Evolutionary conservation across 495 filamentous ascomycete genomes (phyloP).

Genomic region (Daldinia bambusicola): DNA sequence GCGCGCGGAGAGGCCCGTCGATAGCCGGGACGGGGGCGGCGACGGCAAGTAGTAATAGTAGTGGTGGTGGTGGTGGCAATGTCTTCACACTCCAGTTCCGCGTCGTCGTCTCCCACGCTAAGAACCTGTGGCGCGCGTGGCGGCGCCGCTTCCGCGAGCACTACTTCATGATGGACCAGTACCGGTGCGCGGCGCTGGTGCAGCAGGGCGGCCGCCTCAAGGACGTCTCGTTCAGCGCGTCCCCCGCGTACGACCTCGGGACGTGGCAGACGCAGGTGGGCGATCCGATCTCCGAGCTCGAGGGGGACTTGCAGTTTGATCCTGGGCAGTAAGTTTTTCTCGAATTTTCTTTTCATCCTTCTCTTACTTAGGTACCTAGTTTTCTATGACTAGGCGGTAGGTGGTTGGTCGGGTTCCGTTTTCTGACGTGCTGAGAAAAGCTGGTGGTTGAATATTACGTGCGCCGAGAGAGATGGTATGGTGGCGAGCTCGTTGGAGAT

Average conservation of each 20-base stretch:
- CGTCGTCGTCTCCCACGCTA: conserved; percentile 41
- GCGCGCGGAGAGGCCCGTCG: too few species aligned
- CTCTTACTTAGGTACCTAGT: too few species aligned
- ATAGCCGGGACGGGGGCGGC: too few species aligned
- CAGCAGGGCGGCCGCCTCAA: conserved; percentile 47
- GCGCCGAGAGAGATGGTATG: conserved; percentile 59
- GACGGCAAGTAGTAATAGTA: too few species aligned
- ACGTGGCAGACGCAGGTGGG: conserved; percentile 45
- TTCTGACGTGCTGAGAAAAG: conserved; percentile 50
- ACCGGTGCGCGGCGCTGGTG: conserved; percentile 47
- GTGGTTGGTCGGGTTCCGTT: too few species aligned
- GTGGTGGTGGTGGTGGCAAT: neutral
- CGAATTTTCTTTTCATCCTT: neutral
- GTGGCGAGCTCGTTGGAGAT: conserved; percentile 50
- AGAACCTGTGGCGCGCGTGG: conserved; percentile 53
- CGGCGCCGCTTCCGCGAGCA: conserved; percentile 48
- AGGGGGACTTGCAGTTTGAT: conserved; percentile 48
- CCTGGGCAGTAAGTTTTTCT: conserved; percentile 47
- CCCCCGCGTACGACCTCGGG: conserved; percentile 29
- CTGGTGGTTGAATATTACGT: conserved; percentile 62
- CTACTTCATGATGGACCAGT: conserved; percentile 56
- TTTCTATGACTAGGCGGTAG: too few species aligned
- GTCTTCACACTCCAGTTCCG: conserved; percentile 33
- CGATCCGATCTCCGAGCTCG: conserved; percentile 42
- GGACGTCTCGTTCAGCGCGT: conserved; percentile 46